Evolutionary conservation across 495 filamentous ascomycete species (phyloP).

Genomic region (Clohesyomyces aquaticus): DNA sequence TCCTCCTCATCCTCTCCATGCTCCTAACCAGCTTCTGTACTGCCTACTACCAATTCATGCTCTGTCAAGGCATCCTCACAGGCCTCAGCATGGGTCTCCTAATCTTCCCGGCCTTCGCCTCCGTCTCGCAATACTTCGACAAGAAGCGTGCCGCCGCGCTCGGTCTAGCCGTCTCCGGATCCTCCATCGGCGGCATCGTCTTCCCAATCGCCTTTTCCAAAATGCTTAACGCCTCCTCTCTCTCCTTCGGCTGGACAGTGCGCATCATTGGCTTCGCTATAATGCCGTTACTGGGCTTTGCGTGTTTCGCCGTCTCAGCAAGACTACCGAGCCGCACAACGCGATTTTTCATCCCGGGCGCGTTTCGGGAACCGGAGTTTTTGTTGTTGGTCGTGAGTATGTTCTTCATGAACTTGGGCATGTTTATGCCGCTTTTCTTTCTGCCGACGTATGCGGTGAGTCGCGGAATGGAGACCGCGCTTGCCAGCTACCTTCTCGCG

Average conservation of each 20-base stretch:
- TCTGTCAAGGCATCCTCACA: slow-evolving; percentile 62
- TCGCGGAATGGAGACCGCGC: slow-evolving; percentile 52
- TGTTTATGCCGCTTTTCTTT: slow-evolving; percentile 63
- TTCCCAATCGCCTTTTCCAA: slow-evolving; percentile 42
- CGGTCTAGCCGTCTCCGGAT: slow-evolving; percentile 60
- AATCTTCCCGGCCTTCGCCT: slow-evolving; percentile 56
- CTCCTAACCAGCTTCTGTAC: slow-evolving; percentile 65
- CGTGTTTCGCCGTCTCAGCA: slow-evolving; percentile 44
- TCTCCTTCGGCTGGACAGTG: slow-evolving; percentile 66
- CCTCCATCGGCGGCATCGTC: slow-evolving; percentile 48
- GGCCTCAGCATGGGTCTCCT: slow-evolving; percentile 57
- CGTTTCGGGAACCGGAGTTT: slow-evolving; percentile 36
- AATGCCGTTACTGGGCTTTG: slow-evolving; percentile 49
- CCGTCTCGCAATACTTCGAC: slow-evolving; percentile 60
- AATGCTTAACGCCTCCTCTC: slow-evolving; percentile 33
- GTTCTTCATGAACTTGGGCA: slow-evolving; percentile 56
- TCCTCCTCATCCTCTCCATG: slow-evolving; percentile 48
- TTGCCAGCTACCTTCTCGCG: slow-evolving; percentile 47
- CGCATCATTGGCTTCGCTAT: slow-evolving; percentile 63
- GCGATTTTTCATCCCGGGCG: slow-evolving; percentile 29
- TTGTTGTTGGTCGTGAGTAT: slow-evolving; percentile 48
- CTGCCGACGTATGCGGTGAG: slow-evolving; percentile 57
- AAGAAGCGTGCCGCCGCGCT: slow-evolving; percentile 58
- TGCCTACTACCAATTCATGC: slow-evolving; percentile 63
- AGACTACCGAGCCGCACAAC: slow-evolving; percentile 35